These are phyloP conservation scores for Saccharomycopsis selenospora DNA, from an alignment of 805 yeast species.

Conservation along the genomic window DNA sequence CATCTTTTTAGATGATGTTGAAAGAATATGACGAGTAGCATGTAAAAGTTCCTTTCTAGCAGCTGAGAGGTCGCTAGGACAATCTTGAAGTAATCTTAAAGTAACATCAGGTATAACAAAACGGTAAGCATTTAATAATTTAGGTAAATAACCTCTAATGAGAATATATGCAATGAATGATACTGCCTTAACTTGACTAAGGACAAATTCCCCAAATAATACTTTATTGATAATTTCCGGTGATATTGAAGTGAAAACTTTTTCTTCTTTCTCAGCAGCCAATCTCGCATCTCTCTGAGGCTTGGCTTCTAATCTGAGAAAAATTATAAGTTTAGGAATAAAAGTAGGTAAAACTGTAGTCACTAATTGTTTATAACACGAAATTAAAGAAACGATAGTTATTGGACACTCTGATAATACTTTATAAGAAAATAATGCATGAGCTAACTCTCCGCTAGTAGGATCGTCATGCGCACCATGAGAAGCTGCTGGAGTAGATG, in stretches of 20 bases:
- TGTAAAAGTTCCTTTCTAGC: conserved; percentile 90
- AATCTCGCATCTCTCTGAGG: conserved; percentile 67
- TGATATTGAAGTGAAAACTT: conserved; percentile 61
- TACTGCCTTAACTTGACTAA: conserved; percentile 93
- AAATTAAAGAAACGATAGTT: conserved; percentile 85
- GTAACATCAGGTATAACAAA: conserved; percentile 78
- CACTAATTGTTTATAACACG: conserved; percentile 74
- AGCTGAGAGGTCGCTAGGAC: conserved; percentile 87
- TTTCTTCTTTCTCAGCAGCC: conserved; percentile 46
- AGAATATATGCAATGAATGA: conserved; percentile 89
- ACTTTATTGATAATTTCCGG: conserved; percentile 68
- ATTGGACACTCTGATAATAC: conserved; percentile 95
- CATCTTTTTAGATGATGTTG: conserved; percentile 75
- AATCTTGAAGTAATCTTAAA: conserved; percentile 80
- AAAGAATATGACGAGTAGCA: conserved; percentile 86
- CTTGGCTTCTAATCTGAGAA: conserved; percentile 71
- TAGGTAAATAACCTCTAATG: conserved; percentile 72
- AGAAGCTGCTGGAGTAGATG: conserved; percentile 8
- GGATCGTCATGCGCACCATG: conserved; percentile 22
- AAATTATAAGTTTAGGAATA: conserved; percentile 71
- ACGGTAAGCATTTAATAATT: conserved; percentile 51
- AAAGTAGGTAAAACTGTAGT: conserved; percentile 65
- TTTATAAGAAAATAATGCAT: conserved; percentile 75
- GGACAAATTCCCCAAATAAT: conserved; percentile 78
- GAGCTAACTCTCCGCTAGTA: conserved; percentile 31